Evolutionary conservation across 2,329 filamentous ascomycete species (phyloP).

Genomic region (Hypoxylon sp.): DNA sequence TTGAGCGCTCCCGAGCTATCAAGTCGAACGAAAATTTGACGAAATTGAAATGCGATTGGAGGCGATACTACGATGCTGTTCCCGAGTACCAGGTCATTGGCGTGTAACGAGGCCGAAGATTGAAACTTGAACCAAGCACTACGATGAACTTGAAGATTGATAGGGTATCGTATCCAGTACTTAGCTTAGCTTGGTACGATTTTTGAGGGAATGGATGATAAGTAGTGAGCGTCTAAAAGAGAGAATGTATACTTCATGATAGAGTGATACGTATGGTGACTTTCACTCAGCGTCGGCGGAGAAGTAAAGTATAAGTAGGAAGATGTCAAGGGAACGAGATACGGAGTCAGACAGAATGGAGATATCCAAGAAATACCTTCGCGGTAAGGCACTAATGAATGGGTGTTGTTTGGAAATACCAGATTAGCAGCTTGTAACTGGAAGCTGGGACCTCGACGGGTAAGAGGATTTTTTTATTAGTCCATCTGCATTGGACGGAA

Average conservation of each 20-base stretch:
- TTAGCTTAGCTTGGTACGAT: background rate
- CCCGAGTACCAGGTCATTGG: background rate
- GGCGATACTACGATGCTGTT: background rate
- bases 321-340: constrained; percentile 21
- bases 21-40: background rate
- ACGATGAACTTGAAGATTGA: background rate
- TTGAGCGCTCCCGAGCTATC: too few relatives aligned
- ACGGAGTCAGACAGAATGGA: constrained; percentile 5
- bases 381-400: constrained; percentile 20
- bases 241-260: constrained; percentile 15
- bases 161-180: constrained; percentile 1
- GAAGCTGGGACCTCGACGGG: constrained; percentile 29
- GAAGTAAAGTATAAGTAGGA: constrained; percentile 26
- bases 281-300: constrained; percentile 1
- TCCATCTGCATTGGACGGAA: background rate
- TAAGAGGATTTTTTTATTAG: background rate
- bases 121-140: background rate
- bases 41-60: background rate
- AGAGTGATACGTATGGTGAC: constrained; percentile 13
- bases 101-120: background rate
- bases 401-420: constrained; percentile 11
- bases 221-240: constrained; percentile 24
- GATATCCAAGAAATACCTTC: constrained; percentile 21
- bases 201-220: constrained; percentile 17
- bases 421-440: constrained; percentile 3